Conservation (phyloP, 139 green algal genomes). For the Chlamydomonas incerta region DNA sequence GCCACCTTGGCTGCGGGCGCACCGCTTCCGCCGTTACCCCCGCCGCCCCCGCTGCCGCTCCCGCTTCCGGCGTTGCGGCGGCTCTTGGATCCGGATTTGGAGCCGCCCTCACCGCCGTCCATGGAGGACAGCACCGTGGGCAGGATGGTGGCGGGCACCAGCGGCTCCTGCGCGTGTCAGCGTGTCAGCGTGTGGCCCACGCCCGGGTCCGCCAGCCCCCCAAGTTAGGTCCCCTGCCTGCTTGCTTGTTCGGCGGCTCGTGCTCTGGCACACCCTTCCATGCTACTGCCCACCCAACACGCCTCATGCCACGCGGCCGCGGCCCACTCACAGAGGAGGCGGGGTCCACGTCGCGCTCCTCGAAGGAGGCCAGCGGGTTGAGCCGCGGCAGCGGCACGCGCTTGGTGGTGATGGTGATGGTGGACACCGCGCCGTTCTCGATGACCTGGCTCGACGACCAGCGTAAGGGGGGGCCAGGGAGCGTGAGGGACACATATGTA, state of each 20-base stretch:
- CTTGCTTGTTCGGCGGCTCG: too few relatives aligned
- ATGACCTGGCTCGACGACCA: too few relatives aligned
- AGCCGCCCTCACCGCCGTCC: background rate
- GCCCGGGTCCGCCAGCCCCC: too few relatives aligned
- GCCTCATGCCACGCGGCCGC: too few relatives aligned
- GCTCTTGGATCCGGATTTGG: too few relatives aligned
- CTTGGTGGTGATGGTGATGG: background rate
- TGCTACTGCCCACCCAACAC: too few relatives aligned
- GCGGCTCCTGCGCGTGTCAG: background rate
- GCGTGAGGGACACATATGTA: too few relatives aligned
- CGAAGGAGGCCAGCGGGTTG: slow-evolving; percentile 7
- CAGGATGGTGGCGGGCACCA: slow-evolving; percentile 11
- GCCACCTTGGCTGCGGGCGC: too few relatives aligned
- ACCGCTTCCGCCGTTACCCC: background rate
- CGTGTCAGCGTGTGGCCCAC: too few relatives aligned
- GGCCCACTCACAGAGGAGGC: background rate
- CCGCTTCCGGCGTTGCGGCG: background rate
- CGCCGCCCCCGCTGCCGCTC: background rate
- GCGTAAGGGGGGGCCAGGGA: too few relatives aligned
- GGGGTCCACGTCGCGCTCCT: slow-evolving; percentile 23
- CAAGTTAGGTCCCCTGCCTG: too few relatives aligned
- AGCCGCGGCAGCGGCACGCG: background rate
- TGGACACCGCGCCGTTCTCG: background rate
- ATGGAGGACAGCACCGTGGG: background rate
- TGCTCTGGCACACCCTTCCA: too few relatives aligned